These are phyloP conservation scores for Globisporangium ultimum DNA, from an alignment of 352 stramenopile species.

Conservation along the genomic window DNA sequence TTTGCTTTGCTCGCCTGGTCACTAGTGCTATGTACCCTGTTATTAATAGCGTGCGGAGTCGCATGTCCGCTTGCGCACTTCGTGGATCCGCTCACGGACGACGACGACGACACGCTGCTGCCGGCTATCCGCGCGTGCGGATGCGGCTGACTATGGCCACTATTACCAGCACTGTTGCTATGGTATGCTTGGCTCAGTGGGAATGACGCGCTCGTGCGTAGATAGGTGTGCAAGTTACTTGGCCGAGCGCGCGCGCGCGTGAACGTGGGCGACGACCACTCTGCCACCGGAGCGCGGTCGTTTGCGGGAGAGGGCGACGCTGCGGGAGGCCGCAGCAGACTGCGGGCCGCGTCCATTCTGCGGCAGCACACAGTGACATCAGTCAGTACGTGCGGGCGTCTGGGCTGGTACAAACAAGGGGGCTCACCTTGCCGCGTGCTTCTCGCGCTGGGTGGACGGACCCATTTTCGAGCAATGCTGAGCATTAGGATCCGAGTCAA, in stretches of 20 bases:
- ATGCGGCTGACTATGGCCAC: not conserved
- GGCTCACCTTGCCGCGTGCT: constrained; percentile 1
- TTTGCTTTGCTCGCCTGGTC: not conserved
- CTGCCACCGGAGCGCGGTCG: constrained; percentile 1
- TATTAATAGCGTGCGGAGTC: constrained; percentile 4
- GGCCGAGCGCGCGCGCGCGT: constrained; percentile 35
- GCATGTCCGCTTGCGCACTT: constrained; percentile 6
- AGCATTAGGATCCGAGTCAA: constrained; percentile 7
- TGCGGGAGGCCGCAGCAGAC: constrained; percentile 20
- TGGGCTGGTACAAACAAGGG: not conserved
- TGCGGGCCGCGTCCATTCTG: constrained; percentile 30
- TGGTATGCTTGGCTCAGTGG: constrained; percentile 18
- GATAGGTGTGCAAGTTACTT: constrained; percentile 36
- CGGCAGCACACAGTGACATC: not conserved
- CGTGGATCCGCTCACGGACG: constrained; percentile 6
- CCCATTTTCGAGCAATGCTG: constrained; percentile 5
- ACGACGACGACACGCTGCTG: constrained; percentile 7
- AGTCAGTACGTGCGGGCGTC: not conserved
- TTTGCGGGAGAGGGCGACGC: constrained; percentile 7
- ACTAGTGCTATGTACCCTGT: not conserved
- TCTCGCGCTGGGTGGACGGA: constrained; percentile 10
- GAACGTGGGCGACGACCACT: constrained; percentile 37
- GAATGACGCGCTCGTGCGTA: constrained; percentile 35
- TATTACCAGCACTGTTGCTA: constrained; percentile 3
- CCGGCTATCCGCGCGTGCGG: constrained; percentile 12